Evolutionary conservation across 1,139 yeast species (phyloP), one percentile per base, ranked within the genome.

Genomic region (Citeromyces siamensis): DNA sequence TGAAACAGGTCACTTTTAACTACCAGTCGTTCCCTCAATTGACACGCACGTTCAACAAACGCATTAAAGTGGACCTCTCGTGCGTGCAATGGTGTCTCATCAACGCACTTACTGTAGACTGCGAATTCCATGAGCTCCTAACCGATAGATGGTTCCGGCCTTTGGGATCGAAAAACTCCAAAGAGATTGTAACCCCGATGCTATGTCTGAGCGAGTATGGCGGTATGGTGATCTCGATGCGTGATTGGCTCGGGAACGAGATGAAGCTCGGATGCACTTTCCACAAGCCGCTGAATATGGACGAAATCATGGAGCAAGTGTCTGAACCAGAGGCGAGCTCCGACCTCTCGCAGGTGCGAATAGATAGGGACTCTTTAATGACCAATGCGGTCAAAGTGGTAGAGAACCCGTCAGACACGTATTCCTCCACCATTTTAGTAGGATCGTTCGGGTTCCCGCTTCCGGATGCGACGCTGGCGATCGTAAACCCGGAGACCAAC

Each of bases 391-490:
- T 90, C 10, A 76, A 80, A 42, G 71, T 83, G 12, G 68, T 79
- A 2, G 76, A 76, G 34, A 57, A 64, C 3, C 43, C 48, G 2
- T 36, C 47, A 6, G 42, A 42, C 19, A 81, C 75, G 32, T 66
- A 64, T 19, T 58, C 66, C 12, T 62, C 64, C 34, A 68, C 63
- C 40, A 62, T 86, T 33, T 62, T 94, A 37, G 81, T 90, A 0
- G 95, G 94, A 34, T 81, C 96, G 0, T 90, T 90, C 63, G 98
- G 98, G 0, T 85, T 68, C 48, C 98, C 98, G 1, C 58, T 90
- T 2, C 95, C 96, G 0, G 96, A 88, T 59, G 90, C 96, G 1
- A 84, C 94, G 0, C 57, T 90, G 33, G 96, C 97, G 0, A 75
- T 90, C 26, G 97, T 90, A 0, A 86, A 93, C 51, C 97, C 98